Evolutionary conservation across 2,329 filamentous ascomycete species (phyloP).

Genomic region (Dactylellina parvicollis): DNA sequence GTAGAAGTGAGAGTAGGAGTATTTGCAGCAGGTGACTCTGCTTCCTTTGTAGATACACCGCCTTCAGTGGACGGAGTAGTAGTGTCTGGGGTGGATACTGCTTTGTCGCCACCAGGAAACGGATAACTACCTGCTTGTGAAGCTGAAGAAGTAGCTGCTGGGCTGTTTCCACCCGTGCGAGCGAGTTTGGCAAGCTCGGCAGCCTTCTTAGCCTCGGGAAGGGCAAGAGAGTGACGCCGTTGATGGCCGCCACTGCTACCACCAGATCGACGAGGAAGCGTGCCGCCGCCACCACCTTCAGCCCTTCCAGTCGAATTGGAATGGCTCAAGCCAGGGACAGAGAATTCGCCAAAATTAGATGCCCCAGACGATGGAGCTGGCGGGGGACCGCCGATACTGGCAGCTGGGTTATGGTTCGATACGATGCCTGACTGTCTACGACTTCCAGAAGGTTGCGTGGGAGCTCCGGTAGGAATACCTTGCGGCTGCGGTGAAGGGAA

Average conservation of each 20-base stretch:
- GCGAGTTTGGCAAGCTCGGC: conserved; percentile 83
- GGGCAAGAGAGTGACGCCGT: conserved; percentile 89
- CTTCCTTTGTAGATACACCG: conserved; percentile 55
- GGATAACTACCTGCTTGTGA: conserved; percentile 73
- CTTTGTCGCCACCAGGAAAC: conserved; percentile 74
- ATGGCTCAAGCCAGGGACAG: conserved; percentile 66
- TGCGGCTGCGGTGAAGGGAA: conserved; percentile 74
- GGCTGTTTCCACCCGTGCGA: conserved; percentile 82
- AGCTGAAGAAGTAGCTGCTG: conserved; percentile 65
- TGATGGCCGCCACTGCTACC: conserved; percentile 84
- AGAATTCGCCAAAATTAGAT: conserved; percentile 82
- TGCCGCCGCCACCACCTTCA: conserved; percentile 53
- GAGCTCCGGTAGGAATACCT: conserved; percentile 75
- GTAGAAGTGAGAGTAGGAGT: conserved; percentile 39
- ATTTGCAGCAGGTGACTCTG: conserved; percentile 12
- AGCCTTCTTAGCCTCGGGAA: conserved; percentile 96
- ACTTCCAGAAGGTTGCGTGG: conserved; percentile 83
- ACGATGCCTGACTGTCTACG: conserved; percentile 98
- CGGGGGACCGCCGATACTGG: conserved; percentile 77
- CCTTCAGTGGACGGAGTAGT: conserved; percentile 58
- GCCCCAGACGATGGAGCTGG: conserved; percentile 90
- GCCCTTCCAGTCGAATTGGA: conserved; percentile 55
- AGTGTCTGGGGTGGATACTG: conserved; percentile 63
- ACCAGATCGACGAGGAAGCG: conserved; percentile 61
- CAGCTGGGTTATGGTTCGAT: conserved; percentile 76